Evolutionary conservation across 2,329 filamentous ascomycete genomes (phyloP), one percentile per base, ranked within the genome.

Genomic region (Cladosporium sphaerospermum): DNA sequence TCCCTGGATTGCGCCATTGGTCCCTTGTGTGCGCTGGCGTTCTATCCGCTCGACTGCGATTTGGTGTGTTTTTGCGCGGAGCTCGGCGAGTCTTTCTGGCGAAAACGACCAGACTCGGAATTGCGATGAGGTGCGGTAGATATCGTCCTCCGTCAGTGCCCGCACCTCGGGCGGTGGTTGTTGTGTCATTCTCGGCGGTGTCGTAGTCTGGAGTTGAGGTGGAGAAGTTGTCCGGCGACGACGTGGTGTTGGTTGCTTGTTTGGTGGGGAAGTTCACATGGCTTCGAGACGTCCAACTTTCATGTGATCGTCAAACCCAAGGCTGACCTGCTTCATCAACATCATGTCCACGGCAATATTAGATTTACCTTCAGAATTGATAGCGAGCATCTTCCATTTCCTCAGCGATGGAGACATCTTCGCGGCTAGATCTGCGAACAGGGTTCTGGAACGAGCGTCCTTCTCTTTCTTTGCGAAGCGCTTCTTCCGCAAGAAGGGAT

Each of bases 91-190:
- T 37, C 85, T 82, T 3, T 82, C 72, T 2, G 84, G 81, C 0
- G 89, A 89, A 72, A 92, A 97, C 9, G 91, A 96, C 93, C 93
- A 99, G 54, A 95, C 78, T 41, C 88, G 83, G 68, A 84, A 97
- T 71, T 99, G 93, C 44, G 89, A 92, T 0, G 92, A 95, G 48
- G 87, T 81, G 32, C 89, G 84, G 73, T 97, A 99, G 52, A 91
- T 79, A 61, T 89, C 88, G 72, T 99, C 93, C 78, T 99, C 93
- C 57, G 83, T 87, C 82, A 95, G 56, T 32, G 18, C 51, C 28
- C 51, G 51, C 3, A 53, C 31, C 13, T 53, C 51, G 16, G 51
- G 44, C 31, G 51, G 36, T 18, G 47, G 28, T 46, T 53, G 43
- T 23, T 46, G 43, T 19, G 51, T 53, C 51, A 53, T 53, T 46